Base-by-base conservation (phyloP, 306 rosid species). In the Dryas octopetala region DNA sequence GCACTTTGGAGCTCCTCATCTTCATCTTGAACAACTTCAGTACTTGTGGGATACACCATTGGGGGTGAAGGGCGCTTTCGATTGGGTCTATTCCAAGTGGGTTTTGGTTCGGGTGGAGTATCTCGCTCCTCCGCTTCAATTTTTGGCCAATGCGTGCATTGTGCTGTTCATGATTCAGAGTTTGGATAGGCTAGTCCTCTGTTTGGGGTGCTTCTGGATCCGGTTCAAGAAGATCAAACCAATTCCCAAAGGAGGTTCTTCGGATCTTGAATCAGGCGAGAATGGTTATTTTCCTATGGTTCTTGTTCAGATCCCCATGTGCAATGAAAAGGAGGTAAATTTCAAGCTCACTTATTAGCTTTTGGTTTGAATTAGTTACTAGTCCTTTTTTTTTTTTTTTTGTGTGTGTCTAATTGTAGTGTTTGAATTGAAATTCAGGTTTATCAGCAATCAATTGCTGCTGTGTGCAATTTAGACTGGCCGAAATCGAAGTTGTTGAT, bases 291-390 rank as follows among this genome's bases (percentile, higher is more conserved):
- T 85, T 75, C 98, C 98, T 1, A 87, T 88, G 96, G 97, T 93
- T 46, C 88, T 93, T 49, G 92, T 93, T 51, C 98, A 93, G 91
- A 95, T 95, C 85, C 99, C 99, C 82, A 95, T 92, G 99, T 92
- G 97, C 76, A 92, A 92, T 59, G 97, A 93, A 79, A 91, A 64
- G 66, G 97, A 93, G 96, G 98, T 91, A 81, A 79, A 13, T 11
- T 32, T 47, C 19, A n/a, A 9, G 28, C 12, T 32, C 1, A 19
- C 38, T 32, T 32, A 32, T 32, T 32, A 32, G 38, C 38, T 32
- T 32, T 1, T 32, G 38, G 38, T 32, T 32, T 32, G 38, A 32
- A 32, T 32, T 32, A 32, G 38, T 32, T 32, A 32, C 3, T 32
- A 32, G 38, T 32, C 38, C 3, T 32, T 32, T 32, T 17, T 14